Evolutionary conservation across 1,139 yeast genomes (phyloP), one percentile per base, ranked within the genome.

Genomic region (Yamadazyma kanchanaburiensis): DNA sequence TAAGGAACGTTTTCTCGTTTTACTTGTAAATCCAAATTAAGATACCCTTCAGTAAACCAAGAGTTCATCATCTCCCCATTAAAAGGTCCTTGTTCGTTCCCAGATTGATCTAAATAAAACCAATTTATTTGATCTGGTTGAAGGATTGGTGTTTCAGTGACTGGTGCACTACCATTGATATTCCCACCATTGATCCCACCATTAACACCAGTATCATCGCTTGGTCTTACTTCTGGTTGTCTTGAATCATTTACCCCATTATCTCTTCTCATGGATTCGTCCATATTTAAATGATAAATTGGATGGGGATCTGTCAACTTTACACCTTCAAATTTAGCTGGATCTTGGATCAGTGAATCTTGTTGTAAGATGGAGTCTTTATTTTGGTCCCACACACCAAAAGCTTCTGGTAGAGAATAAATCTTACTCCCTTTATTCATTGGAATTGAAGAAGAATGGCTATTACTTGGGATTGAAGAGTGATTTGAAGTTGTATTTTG

Each of bases 31-130:
- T 74, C 77, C 11, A 65, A 66, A 30, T 62, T 64, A 40, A 86
- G 65, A 56, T 82, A 84, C 2, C 80, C 79, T 19, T 72, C 74
- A 5, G 70, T 52, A 38, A 72, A 74, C 95, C 95, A 86, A 31
- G 67, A 77, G 42, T 85, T 94, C 95, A 86, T 86, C 61, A 73
- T 58, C 16, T 63, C 58, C 2, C 94, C 88, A 31, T 68, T 67
- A 51, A 85, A 86, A 3, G 95, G 95, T 15, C 95, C 95, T 49
- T 84, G 94, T 39, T 77, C 80, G 32, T 60, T 70, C 2, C 85
- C 86, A 26, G 70, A 56, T 1, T 86, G 79, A 50, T 86, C 95
- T 34, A 79, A 60, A 49, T 86, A 86, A 37, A 58, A 64, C 95
- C 95, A 86, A 34, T 69, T 63, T 43, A 80, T 67, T 31, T 64